A percentile compares a stretch with the other conserved stretches of the same genome.
phyloP scores from a whole-genome alignment of 1,284 basidiomycete species.

The Coniophora puteana region DNA sequence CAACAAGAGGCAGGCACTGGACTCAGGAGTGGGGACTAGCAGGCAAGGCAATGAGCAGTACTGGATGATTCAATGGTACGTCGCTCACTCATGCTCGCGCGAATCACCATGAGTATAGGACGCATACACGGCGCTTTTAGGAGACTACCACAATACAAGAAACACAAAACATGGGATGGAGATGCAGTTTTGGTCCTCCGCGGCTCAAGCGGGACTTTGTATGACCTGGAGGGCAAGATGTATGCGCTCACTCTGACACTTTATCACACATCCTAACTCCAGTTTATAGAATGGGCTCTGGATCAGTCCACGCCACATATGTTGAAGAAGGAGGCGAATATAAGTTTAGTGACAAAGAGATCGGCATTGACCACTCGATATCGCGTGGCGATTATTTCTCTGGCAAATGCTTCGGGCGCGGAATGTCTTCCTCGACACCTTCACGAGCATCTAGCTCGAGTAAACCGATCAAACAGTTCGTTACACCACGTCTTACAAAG shows the following conservation, averaged over 20 bases:
- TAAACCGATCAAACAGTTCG: constrained; percentile 32
- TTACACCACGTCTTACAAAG: constrained; percentile 24
- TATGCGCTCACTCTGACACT: constrained; percentile 25
- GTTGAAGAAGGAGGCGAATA: constrained; percentile 52
- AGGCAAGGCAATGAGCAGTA: constrained; percentile 35
- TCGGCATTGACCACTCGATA: constrained; percentile 62
- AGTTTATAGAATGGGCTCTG: constrained; percentile 38
- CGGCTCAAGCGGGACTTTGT: constrained; percentile 46
- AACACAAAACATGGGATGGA: constrained; percentile 93
- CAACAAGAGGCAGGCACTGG: constrained; percentile 34
- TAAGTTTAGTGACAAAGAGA: constrained; percentile 62
- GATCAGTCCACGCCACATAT: constrained; percentile 33
- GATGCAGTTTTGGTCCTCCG: constrained; percentile 64
- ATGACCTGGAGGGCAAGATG: constrained; percentile 61
- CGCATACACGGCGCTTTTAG: no score
- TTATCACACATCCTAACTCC: background rate
- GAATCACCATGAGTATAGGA: constrained; percentile 9
- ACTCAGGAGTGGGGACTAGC: constrained; percentile 11
- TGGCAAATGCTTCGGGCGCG: constrained; percentile 56
- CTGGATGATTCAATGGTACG: constrained; percentile 72
- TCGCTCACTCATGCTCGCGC: constrained; percentile 1
- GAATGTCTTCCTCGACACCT: constrained; percentile 19
- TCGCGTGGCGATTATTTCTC: constrained; percentile 57
- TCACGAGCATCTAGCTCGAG: constrained; percentile 11
- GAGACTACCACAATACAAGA: constrained; percentile 77